Conservation (phyloP, 1,284 basidiomycete species). For the Ustilago hordei region DNA sequence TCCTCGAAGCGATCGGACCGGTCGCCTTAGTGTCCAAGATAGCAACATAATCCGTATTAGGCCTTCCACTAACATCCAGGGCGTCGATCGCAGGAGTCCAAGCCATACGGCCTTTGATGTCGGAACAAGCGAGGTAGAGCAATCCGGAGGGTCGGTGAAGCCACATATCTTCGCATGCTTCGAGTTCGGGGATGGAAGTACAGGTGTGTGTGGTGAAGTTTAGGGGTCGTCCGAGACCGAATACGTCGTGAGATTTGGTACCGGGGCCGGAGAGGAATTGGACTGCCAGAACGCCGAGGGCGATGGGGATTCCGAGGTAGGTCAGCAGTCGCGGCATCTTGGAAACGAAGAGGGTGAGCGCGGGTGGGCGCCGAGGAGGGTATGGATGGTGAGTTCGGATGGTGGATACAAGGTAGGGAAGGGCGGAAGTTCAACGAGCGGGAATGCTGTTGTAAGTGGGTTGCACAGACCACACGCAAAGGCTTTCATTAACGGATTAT, state of each 20-base stretch:
- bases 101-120: conserved; percentile 72
- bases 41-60: conserved; percentile 68
- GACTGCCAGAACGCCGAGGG: conserved; percentile 37
- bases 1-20: conserved; percentile 71
- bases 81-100: conserved; percentile 74
- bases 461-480: not conserved
- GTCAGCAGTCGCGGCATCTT: conserved; percentile 43
- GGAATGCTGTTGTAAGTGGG: not conserved
- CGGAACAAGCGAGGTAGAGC: conserved; percentile 80
- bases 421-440: not conserved
- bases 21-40: conserved; percentile 77
- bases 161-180: conserved; percentile 60
- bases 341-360: not conserved
- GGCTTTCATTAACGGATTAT: not conserved
- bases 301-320: conserved; percentile 34
- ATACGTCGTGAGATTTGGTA: conserved; percentile 37
- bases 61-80: conserved; percentile 61
- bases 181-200: conserved; percentile 41
- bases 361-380: not conserved
- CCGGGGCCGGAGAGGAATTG: conserved; percentile 51
- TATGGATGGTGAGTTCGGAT: not conserved
- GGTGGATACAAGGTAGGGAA: not conserved
- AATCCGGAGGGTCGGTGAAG: conserved; percentile 71
- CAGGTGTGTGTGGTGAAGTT: conserved; percentile 46
- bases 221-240: conserved; percentile 42